Evolutionary conservation across 1,284 basidiomycete species (phyloP), one percentile per base, ranked within the genome.

Genomic region (Apiotrichum laibachii): DNA sequence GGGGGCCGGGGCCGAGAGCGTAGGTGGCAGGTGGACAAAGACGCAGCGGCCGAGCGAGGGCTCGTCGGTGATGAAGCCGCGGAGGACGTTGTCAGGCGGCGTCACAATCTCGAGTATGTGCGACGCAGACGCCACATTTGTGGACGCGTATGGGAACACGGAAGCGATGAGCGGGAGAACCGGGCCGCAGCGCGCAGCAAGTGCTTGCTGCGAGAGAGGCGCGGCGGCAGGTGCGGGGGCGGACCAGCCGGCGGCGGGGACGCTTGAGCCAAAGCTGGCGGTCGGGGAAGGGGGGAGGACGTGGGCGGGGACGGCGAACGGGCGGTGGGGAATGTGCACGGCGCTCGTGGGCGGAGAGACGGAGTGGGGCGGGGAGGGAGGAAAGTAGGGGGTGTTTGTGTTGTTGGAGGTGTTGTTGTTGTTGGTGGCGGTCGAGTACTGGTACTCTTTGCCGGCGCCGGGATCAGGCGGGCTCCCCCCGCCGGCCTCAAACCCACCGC

Each of bases 401-500:
- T 8, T 31, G 45, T 47, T 47, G 26, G 1, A 40, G 49, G 40
- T 37, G 49, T 40, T 39, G 21, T 26, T 50, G 37, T n/a, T 51
- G 50, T 12, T 35, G 47, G 21, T 40, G 39, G 3, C 31, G 50
- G 12, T 16, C 37, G 37, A 37, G 15, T 43, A 12, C 21, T 21
- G 31, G 12, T 18, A 16, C 26, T 12, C 13, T 8, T 31, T 6
- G 22, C 19, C 31, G 46, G 47, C 16, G 39, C 21, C 19, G 53
- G 53, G 33, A 22, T 44, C 48, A 26, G 68, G 71, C 68, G 72
- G 68, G 68, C 70, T 77, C 73, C 76, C 76, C 74, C 75, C 76
- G 74, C 76, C 71, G 66, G 72, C 76, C 70, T 79, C 77, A 79
- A 77, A 77, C 72, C 77, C 77, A 79, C 73, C 70, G 76, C 67